Conservation (phyloP, 345 rosid species). For the Populus simonii region DNA sequence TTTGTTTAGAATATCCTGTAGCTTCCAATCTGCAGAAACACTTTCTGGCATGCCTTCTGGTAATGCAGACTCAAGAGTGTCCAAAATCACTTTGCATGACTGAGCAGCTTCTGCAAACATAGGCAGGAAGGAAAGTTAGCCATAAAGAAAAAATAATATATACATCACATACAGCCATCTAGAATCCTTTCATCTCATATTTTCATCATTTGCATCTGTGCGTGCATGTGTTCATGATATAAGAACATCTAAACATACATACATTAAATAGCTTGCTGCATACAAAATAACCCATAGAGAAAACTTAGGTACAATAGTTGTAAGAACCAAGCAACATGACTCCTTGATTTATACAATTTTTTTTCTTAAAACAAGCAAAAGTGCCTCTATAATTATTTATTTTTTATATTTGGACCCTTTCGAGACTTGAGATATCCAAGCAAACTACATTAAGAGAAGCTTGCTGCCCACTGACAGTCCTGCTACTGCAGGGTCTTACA, state of each 20-base stretch:
- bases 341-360: not conserved
- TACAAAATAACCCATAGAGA: not conserved
- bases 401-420: not conserved
- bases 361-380: not conserved
- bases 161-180: not conserved
- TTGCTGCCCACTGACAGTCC: not conserved
- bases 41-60: slow-evolving; percentile 69
- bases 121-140: slow-evolving; percentile 5
- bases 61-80: slow-evolving; percentile 66
- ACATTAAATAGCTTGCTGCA: not conserved
- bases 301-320: not conserved
- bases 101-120: slow-evolving; percentile 77
- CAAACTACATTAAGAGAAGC: not conserved
- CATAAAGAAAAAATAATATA: not conserved
- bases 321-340: not conserved
- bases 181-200: not conserved
- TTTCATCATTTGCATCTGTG: not conserved
- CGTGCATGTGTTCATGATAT: not conserved
- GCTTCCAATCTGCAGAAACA: slow-evolving; percentile 56
- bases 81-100: slow-evolving; percentile 73
- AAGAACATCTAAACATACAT: not conserved
- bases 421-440: not conserved
- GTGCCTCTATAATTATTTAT: not conserved
- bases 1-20: slow-evolving; percentile 64
- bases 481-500: not conserved